Conservation (phyloP, 805 yeast genomes). For the Nakazawaea ambrosiae region DNA sequence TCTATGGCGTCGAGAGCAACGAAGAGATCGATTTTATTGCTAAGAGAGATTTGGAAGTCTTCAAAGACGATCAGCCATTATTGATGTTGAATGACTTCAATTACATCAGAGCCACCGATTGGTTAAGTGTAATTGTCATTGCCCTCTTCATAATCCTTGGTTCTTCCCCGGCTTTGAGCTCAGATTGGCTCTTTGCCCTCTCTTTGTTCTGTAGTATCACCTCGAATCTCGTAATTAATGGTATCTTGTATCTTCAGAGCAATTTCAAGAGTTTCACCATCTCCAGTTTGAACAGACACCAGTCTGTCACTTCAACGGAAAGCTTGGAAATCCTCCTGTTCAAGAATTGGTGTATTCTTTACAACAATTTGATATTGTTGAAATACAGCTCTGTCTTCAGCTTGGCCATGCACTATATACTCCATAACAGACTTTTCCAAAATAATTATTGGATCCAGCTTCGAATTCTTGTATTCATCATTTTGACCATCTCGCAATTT, state of each 20-base stretch:
- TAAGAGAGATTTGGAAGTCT: slow-evolving; percentile 24
- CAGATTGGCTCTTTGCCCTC: slow-evolving; percentile 14
- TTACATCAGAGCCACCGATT: slow-evolving; percentile 57
- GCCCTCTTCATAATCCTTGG: slow-evolving; percentile 31
- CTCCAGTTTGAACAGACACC: slow-evolving; percentile 54
- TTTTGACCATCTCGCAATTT: slow-evolving; percentile 50
- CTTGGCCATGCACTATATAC: slow-evolving; percentile 11
- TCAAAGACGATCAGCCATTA: slow-evolving; percentile 29
- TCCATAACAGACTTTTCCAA: slow-evolving; percentile 15
- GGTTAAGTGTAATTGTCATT: slow-evolving; percentile 36
- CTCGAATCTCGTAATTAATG: slow-evolving; percentile 44
- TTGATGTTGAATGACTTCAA: slow-evolving; percentile 59
- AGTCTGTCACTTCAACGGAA: slow-evolving; percentile 24
- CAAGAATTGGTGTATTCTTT: slow-evolving; percentile 66
- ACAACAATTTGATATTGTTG: slow-evolving; percentile 20
- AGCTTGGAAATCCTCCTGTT: slow-evolving; percentile 32
- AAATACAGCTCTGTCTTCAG: slow-evolving; percentile 13
- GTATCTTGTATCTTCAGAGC: slow-evolving; percentile 52
- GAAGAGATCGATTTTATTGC: slow-evolving; percentile 15
- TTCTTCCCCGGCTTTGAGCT: slow-evolving; percentile 20
- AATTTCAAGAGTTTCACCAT: slow-evolving; percentile 51
- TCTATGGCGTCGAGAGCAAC: slow-evolving; percentile 38
- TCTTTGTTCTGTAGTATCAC: slow-evolving; percentile 40
- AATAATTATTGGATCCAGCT: slow-evolving; percentile 38
- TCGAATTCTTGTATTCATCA: slow-evolving; percentile 50